phyloP scores from a whole-genome alignment of 2,329 filamentous ascomycete species.

The Davidsoniella eucalypti region DNA sequence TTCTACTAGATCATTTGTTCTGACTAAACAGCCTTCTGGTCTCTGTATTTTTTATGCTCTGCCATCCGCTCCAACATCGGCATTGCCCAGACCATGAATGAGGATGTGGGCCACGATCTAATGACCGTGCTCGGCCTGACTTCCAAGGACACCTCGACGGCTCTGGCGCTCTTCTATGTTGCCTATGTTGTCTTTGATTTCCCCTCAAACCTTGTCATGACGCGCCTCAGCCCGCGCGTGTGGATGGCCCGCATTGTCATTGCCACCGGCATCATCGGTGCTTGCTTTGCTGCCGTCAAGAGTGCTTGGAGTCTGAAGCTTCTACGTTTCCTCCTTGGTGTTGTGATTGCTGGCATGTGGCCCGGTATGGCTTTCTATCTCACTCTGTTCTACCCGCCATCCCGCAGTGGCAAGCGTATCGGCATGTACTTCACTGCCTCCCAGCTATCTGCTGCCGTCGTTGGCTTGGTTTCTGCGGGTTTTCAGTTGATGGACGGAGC shows the following conservation, averaged over 20 bases:
- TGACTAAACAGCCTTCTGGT: constrained; percentile 51
- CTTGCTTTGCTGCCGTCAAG: constrained; percentile 67
- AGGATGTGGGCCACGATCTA: constrained; percentile 53
- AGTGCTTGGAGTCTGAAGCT: constrained; percentile 77
- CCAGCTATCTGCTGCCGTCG: constrained; percentile 76
- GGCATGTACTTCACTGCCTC: constrained; percentile 80
- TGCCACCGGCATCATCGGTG: constrained; percentile 68
- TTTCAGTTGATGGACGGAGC: constrained; percentile 82
- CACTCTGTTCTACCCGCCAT: constrained; percentile 80
- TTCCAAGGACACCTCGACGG: constrained; percentile 64
- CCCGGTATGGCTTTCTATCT: constrained; percentile 89
- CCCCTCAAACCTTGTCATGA: constrained; percentile 82
- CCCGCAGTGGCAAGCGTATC: constrained; percentile 71
- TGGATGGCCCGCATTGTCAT: constrained; percentile 91
- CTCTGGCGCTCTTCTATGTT: constrained; percentile 78
- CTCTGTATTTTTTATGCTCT: constrained; percentile 81
- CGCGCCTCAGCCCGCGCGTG: constrained; percentile 61
- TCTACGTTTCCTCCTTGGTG: constrained; percentile 68
- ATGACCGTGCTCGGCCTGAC: constrained; percentile 51
- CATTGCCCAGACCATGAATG: constrained; percentile 90
- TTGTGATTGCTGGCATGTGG: constrained; percentile 89
- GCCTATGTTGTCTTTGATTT: constrained; percentile 82
- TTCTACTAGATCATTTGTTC: not conserved
- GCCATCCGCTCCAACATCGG: constrained; percentile 85
- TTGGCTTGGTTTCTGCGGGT: constrained; percentile 75